Base-by-base conservation (phyloP, 345 rosid genomes). In the Cardamine chenopodiifolia region DNA sequence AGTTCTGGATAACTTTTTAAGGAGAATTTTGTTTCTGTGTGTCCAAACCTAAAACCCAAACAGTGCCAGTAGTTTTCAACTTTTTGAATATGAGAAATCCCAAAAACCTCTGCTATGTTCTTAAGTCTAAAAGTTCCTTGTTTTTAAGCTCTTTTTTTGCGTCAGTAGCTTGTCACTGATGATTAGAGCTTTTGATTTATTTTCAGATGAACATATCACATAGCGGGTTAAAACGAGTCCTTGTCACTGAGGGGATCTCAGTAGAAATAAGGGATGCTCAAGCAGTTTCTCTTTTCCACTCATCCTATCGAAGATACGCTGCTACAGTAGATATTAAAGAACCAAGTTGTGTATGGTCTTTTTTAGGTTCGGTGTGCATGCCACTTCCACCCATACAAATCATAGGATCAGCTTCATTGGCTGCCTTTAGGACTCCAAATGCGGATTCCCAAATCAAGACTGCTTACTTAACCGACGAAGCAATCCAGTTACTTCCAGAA, bases 211-310 rank as follows among this genome's bases (percentile, higher is more conserved):
- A 86, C 77, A 76, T 56, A 17, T 82, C 91, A 18, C 77, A 82
- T n/a, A 47, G 35, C 25, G 75, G 82, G 31, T 70, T 89, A 76
- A 86, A 83, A 70, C 83, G 90, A 66, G 78, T 89, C 20, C 79
- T 84, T 55, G 88, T 89, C 13, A 86, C 87, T 65, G 89, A 89
- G 71, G 97, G 93, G 49, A 84, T 86, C 53, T 77, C 91, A 10
- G 71, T 89, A 8, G 87, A 85, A 75, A 72, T 91, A 59, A 79
- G 39, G 31, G 75, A 81, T 67, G 93, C 95, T 65, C 80, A 71
- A 17, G 88, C 82, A 82, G 77, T 91, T 39, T 85, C 86, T 63
- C 77, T 85, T 57, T 84, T 83, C 82, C 85, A 85, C 5, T 73
- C 83, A 4, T 73, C 85, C 9, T 66, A 79, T 45, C 54, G 62